Base-by-base conservation (phyloP, 2,329 filamentous ascomycete species). In the Aspergillus sergii region DNA sequence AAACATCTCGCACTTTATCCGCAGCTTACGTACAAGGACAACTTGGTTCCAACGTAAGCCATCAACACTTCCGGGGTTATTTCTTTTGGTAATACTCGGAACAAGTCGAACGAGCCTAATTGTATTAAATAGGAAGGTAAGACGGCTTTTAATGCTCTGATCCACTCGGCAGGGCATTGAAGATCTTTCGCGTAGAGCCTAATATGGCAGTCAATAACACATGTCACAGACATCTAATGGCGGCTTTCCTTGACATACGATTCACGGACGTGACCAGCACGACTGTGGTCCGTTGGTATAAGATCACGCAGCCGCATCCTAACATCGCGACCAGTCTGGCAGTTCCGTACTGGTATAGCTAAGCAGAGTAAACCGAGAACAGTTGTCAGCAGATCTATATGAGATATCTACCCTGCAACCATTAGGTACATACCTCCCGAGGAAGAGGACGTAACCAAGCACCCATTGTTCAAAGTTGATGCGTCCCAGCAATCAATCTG, bases 1-100 rank as follows among this genome's bases (percentile, higher is more conserved):
- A 45, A 28, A 2, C 8, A 16, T 10, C 30, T 7, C 2, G 2
- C 2, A 45, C 1, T 2, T 8, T 54, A 19, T 23, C 12, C 11
- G 4, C 2, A 34, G 14, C 32, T n/a, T 16, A 65, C 71, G 14
- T 61, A 73, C 71, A 70, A 71, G 34, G 72, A 74, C 41, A 71
- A 74, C 61, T 73, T 70, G 50, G 73, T 75, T 3, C 76, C 76
- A 39, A 77, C 71, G 66, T 77, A 77, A 30, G 73, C 75, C 76
- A 78, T 77, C 69, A 77, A 72, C 28, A 77, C 76, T 58, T 78
- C 76, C 57, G 75, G 75, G 9, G 72, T 59, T 11, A 72, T 73
- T 54, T 74, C 75, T 28, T 71, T 71, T 23, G 76, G 75, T 21
- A 78, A 64, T 67, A 71, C 74, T 58, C 75, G 73, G 62, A 77